phyloP scores from a whole-genome alignment of 345 rosid species.

The Acer yangbiense region DNA sequence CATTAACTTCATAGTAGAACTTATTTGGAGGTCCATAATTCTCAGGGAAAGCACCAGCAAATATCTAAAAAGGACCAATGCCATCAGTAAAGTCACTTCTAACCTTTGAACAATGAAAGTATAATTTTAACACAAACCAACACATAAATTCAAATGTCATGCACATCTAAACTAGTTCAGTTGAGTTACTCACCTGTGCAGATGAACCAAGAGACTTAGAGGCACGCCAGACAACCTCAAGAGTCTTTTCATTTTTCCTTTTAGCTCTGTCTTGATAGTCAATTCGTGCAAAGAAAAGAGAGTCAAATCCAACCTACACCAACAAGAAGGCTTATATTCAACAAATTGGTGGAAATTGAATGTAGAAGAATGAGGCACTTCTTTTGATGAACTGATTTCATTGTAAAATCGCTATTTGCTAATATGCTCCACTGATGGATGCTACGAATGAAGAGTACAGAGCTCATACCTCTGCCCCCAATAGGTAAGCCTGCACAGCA shows the following conservation, averaged over 20 bases:
- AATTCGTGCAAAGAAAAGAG: constrained; percentile 49
- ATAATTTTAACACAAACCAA: background rate
- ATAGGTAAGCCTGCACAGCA: constrained; percentile 52
- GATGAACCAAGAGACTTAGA: constrained; percentile 58
- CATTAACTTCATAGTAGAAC: constrained; percentile 51
- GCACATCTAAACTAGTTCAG: background rate
- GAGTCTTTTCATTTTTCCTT: constrained; percentile 46
- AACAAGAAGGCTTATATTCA: constrained; percentile 15
- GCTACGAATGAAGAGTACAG: background rate
- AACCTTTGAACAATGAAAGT: background rate
- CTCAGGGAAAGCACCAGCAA: constrained; percentile 55
- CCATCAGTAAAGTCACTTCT: background rate
- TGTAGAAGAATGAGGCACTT: background rate
- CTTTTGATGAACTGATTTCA: background rate
- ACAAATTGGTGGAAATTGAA: constrained; percentile 3
- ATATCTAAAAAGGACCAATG: constrained; percentile 35
- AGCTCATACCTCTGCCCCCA: constrained; percentile 49
- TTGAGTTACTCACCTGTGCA: constrained; percentile 37
- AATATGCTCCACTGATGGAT: background rate
- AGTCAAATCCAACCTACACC: constrained; percentile 59
- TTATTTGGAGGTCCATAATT: constrained; percentile 55
- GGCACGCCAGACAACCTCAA: constrained; percentile 58
- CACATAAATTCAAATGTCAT: background rate
- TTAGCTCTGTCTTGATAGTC: constrained; percentile 61
- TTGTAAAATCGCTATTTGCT: background rate